phyloP scores from a whole-genome alignment of 192 early-diverging fungal species.

The Dissophora globulifera region DNA sequence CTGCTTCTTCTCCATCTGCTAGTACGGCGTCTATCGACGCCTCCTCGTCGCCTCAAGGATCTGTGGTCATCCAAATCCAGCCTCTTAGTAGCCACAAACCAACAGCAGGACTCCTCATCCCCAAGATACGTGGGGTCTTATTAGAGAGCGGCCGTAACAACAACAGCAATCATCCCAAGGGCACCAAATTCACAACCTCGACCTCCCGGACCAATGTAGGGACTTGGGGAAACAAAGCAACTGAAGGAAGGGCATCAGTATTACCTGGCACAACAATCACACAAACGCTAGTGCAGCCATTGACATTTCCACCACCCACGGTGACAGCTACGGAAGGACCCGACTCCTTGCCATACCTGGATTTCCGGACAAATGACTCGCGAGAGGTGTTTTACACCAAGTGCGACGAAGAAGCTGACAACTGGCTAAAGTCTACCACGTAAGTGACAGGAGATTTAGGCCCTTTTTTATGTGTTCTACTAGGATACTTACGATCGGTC shows the following conservation, averaged over 20 bases:
- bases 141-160: too few species aligned
- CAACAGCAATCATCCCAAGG: background rate
- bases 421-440: constrained; percentile 26
- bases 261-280: background rate
- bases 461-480: background rate
- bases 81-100: too few species aligned
- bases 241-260: background rate
- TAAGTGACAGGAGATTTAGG: too few species aligned
- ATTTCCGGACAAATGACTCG: constrained; percentile 34
- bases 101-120: too few species aligned
- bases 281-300: background rate
- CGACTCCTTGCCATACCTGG: constrained; percentile 19
- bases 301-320: background rate
- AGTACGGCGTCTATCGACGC: background rate
- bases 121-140: too few species aligned
- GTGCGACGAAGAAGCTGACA: constrained; percentile 27
- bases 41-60: background rate
- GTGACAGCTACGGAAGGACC: background rate
- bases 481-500: too few species aligned
- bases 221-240: too few species aligned
- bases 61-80: too few species aligned
- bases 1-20: background rate
- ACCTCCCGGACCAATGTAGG: too few species aligned
- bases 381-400: constrained; percentile 41
- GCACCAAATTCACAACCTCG: background rate